Conservation (phyloP, 2,329 filamentous ascomycete species). For the Hypoxylon rubiginosum region DNA sequence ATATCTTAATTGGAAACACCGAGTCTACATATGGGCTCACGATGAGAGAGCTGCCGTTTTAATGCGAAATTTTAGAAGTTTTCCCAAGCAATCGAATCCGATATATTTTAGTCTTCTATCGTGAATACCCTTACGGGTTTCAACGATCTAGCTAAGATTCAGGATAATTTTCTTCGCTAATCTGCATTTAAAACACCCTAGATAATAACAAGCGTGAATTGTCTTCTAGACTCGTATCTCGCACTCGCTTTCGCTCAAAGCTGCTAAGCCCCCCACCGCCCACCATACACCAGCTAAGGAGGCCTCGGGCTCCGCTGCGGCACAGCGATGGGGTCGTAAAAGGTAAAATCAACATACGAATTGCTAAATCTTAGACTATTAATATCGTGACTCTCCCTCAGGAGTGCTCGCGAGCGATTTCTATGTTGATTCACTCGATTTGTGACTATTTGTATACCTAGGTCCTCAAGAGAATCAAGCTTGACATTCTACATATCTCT, state of each 20-base stretch:
- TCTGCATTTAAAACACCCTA: background rate
- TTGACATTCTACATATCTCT: conserved; percentile 2
- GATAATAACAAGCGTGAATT: background rate
- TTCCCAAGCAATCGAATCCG: too few species aligned
- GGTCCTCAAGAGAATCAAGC: background rate
- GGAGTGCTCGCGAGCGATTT: background rate
- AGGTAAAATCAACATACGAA: background rate
- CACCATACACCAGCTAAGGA: background rate
- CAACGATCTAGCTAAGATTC: too few species aligned
- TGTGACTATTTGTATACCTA: background rate
- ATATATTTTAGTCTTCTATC: too few species aligned
- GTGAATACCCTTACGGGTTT: too few species aligned
- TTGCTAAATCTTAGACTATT: conserved; percentile 7
- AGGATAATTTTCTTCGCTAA: background rate
- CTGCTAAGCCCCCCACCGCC: background rate
- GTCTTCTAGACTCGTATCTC: conserved; percentile 5
- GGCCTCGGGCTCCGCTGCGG: background rate
- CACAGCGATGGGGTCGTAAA: background rate
- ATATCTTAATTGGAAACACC: too few species aligned
- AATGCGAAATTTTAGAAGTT: too few species aligned
- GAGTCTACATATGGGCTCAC: too few species aligned
- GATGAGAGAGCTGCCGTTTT: too few species aligned
- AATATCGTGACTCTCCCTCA: conserved; percentile 8
- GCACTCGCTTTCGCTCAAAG: conserved; percentile 14
- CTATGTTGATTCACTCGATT: background rate